Evolutionary conservation across 2,329 filamentous ascomycete species (phyloP).

Genomic region (Venturia effusa): DNA sequence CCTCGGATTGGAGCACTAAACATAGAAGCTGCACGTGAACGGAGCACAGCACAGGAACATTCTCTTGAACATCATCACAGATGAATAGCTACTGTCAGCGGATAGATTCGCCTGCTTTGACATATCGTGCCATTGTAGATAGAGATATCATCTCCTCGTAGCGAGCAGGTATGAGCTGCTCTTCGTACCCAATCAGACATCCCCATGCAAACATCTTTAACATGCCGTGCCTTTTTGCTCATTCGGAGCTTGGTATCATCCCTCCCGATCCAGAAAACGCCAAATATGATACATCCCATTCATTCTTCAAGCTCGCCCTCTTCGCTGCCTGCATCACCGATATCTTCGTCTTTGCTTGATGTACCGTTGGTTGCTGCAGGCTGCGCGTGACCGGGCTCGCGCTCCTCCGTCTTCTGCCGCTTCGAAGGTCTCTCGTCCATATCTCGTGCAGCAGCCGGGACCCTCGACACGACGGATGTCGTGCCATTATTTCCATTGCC

Average conservation of each 20-base stretch:
- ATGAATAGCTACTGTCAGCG: background rate
- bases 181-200: background rate
- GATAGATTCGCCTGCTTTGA: too few relatives aligned
- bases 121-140: background rate
- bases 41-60: background rate
- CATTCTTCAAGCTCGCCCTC: slow-evolving; percentile 30
- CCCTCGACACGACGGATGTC: background rate
- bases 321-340: slow-evolving; percentile 24
- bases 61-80: background rate
- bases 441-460: background rate
- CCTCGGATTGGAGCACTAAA: too few relatives aligned
- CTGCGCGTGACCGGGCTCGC: background rate
- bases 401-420: slow-evolving; percentile 7
- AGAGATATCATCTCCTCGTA: too few relatives aligned
- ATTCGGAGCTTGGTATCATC: slow-evolving; percentile 2
- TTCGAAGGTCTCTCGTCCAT: slow-evolving; percentile 4
- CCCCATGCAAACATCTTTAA: background rate
- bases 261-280: background rate
- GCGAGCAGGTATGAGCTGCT: too few relatives aligned
- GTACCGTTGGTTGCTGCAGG: slow-evolving; percentile 7
- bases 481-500: slow-evolving; percentile 16
- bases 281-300: background rate
- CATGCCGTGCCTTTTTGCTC: background rate
- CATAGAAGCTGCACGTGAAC: background rate
- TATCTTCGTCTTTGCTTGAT: background rate